Evolutionary conservation across 2,329 filamentous ascomycete genomes (phyloP).

Genomic region (Aspergillus candidus): DNA sequence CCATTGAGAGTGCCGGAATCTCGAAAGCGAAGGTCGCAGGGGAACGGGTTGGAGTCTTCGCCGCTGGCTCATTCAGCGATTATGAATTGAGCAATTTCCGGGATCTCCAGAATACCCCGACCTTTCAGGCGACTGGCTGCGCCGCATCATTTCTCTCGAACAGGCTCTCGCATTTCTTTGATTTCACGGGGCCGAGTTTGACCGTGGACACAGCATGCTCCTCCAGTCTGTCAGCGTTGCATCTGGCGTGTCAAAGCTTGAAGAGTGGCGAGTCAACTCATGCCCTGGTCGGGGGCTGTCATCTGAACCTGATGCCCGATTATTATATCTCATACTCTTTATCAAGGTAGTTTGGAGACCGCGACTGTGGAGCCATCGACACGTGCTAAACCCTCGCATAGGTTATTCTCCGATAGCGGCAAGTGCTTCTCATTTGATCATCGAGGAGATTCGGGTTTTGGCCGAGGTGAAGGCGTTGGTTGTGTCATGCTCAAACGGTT

Average conservation of each 20-base stretch:
- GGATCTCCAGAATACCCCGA: slow-evolving; percentile 5
- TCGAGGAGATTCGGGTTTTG: slow-evolving; percentile 9
- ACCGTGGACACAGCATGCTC: slow-evolving; percentile 16
- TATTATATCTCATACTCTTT: not conserved
- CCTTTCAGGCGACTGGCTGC: slow-evolving; percentile 1
- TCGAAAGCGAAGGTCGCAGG: not conserved
- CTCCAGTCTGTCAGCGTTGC: slow-evolving; percentile 8
- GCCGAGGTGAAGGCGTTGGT: slow-evolving; percentile 32
- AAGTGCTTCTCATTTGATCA: slow-evolving; percentile 24
- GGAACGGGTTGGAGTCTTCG: slow-evolving; percentile 1
- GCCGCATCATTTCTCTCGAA: slow-evolving; percentile 6
- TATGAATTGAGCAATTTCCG: slow-evolving; percentile 3
- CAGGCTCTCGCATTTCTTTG: slow-evolving; percentile 12
- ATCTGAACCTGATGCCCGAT: not conserved
- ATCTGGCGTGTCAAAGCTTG: slow-evolving; percentile 8
- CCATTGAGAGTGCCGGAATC: slow-evolving; percentile 6
- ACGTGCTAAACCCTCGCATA: not conserved
- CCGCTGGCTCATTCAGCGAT: slow-evolving; percentile 2
- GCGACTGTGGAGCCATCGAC: not conserved
- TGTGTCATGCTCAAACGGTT: slow-evolving; percentile 31
- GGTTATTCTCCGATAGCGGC: slow-evolving; percentile 21
- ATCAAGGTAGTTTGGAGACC: not conserved
- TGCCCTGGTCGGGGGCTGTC: not conserved
- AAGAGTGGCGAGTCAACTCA: slow-evolving; percentile 1
- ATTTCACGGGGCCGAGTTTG: slow-evolving; percentile 13